Conservation (phyloP, 352 stramenopile species). For the Pythium dissimile region DNA sequence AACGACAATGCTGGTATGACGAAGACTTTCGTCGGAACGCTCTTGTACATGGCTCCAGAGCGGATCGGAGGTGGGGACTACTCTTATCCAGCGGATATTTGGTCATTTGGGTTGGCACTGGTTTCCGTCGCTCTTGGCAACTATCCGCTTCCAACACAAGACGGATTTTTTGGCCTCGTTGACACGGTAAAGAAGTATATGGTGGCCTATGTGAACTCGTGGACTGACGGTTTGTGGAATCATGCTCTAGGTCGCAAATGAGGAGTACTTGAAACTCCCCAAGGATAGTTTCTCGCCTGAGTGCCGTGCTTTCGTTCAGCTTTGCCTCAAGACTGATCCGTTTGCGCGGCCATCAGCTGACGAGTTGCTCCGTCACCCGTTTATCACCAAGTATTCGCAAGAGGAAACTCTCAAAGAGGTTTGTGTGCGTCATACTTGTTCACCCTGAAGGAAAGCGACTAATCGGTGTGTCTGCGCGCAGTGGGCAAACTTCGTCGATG, state of each 20-base stretch:
- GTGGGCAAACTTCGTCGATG: conserved; percentile 66
- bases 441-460: neutral
- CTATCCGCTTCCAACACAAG: conserved; percentile 83
- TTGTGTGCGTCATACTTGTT: conserved; percentile 1
- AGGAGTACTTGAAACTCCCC: conserved; percentile 67
- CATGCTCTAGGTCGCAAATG: conserved; percentile 60
- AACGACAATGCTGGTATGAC: conserved; percentile 72
- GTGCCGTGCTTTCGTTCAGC: conserved; percentile 64
- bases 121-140: conserved; percentile 77
- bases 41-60: conserved; percentile 95
- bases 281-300: conserved; percentile 59
- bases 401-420: conserved; percentile 74
- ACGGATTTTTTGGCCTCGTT: conserved; percentile 86
- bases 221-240: neutral
- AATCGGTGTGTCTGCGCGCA: too few relatives aligned
- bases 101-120: conserved; percentile 79
- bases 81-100: conserved; percentile 85
- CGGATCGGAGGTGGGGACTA: conserved; percentile 91
- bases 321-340: conserved; percentile 72
- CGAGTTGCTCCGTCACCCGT: conserved; percentile 61
- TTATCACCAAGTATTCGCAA: conserved; percentile 59
- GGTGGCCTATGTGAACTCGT: too few relatives aligned
- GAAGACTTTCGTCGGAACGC: conserved; percentile 92
- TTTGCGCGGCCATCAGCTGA: conserved; percentile 60
- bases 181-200: conserved; percentile 66